Base-by-base conservation (phyloP, 805 yeast genomes). In the Metahyphopichia silvanorum region DNA sequence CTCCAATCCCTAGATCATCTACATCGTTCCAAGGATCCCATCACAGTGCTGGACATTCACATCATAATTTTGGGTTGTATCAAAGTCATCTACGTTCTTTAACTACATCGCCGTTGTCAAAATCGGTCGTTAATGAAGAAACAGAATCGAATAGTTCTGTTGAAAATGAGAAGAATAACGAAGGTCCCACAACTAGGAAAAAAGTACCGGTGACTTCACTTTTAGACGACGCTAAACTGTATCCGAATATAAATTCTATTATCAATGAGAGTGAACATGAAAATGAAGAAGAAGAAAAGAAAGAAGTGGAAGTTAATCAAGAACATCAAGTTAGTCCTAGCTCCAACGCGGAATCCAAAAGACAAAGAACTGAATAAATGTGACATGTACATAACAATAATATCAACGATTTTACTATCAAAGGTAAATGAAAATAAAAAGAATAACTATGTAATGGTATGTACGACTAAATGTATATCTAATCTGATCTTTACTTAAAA, bases 121-220 rank as follows among this genome's bases (percentile, higher is more conserved):
- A 42, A 27, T 17, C 30, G 16, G 16, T 27, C 17, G 15, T 20
- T 8, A 20, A 20, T 8, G 30, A 27, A 18, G 30, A 27, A 27
- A 11, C 9, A 18, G 30, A 27, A 4, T 23, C 25, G 14, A 23
- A 13, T 5, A n/a, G 9, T 4, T 11, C 25, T 23, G n/a, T 15
- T 4, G 25, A 23, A 21, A 21, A 21, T 21, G 23, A 6, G 13
- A 15, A 3, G 7, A 15, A 8, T 23, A 15, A 23, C 13, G 14
- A 4, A 4, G 14, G n/a, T 9, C 21, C 26, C 9, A 31, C 31
- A 20, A 20, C 16, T 11, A 33, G 32, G 22, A 46, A 38, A 19
- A 53, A 43, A 42, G 60, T 51, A 15, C 47, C 46, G 22, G 47
- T 51, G n/a, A 47, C 42, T 17, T 51, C 56, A 10, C 44, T 55